Base-by-base conservation (phyloP, 2,329 filamentous ascomycete genomes). In the Sporothrix protearum region DNA sequence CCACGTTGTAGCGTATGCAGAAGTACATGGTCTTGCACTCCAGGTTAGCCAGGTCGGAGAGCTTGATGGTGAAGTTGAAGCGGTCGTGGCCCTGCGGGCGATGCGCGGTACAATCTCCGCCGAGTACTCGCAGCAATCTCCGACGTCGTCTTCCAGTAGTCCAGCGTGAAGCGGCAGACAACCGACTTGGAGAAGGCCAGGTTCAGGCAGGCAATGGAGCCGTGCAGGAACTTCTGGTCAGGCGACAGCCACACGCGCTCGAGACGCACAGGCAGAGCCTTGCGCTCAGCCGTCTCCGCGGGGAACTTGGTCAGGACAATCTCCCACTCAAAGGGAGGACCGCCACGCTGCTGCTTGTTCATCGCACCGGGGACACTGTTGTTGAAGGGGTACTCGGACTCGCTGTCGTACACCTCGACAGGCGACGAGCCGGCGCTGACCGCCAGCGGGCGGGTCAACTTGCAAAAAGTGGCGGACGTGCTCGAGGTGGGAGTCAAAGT, bases 121-220 rank as follows among this genome's bases (percentile, higher is more conserved):
- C 79, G 90, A 91, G 82, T 88, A 99, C 77, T 97, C 94, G 93
- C 95, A 49, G 87, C 86, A 1, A 98, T 92, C 79, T 99, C 96
- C 0, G 96, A 99, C 0, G 94, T 96, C 0, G 96, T 99, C 85
- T 97, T 97, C 96, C 96, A 99, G 82, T 97, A 96, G 80, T 99
- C 96, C 63, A 97, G 87, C 0, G 96, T 99, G 80, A 99, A 99
- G 68, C 96, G 89, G 80, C 93, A 95, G n/a, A 91, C 89, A 70
- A 99, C 93, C 6, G 85, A 81, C 82, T 99, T 99, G 70, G 94
- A 88, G 82, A 97, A 99, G 0, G 94, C 89, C 57, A 98, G 81
- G 80, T 99, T 99, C 78, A 91, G 89, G 28, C 97, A 94, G 8
- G 89, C 92, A 69, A 97, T 87, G 22, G 89, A 92, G 14, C 96